Base-by-base conservation (phyloP, 2,329 filamentous ascomycete species). In the Fusarium verrucosum region DNA sequence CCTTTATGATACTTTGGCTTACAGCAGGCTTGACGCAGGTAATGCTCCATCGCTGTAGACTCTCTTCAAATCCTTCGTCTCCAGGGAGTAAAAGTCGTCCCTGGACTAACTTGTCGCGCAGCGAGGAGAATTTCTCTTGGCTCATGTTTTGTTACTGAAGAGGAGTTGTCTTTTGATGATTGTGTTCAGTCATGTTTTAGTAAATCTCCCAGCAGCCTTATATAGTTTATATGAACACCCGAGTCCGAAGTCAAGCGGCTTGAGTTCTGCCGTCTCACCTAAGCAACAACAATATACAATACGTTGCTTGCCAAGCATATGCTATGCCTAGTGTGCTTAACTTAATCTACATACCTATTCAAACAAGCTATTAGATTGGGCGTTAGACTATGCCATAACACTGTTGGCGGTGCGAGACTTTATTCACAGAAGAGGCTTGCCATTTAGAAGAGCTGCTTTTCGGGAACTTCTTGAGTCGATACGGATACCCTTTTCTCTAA, bases 11-110 rank as follows among this genome's bases (percentile, higher is more conserved):
- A 7, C 23, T 7, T 26, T 25, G 37, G 53, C 69, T 47, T 43
- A 72, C 69, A 17, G 78, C 77, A 17, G 72, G 75, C 45, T 78
- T 78, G 41, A 76, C 58, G 53, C 75, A 76, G 3, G 76, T 75
- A 20, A 70, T 52, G 41, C 76, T 79, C 77, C 78, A 80, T 58
- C 78, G 70, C 25, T 72, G 52, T 7, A 80, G 68, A 20, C 74
- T 77, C n/a, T 70, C 68, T 7, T 73, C 56, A 61, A 74, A 80
- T 7, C 69, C 76, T 2, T 73, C 70, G 6, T 76, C 72, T 10
- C 70, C 72, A 13, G 77, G 75, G 4, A 75, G 64, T 16, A 78
- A 65, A 23, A 79, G 60, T 14, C 65, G 64, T 50, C 77, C 74
- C 47, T 61, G 55, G 28, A 46, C 55, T 14, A 73, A 37, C 23